These are phyloP conservation scores for Chrysosphaeria jannelii DNA, from an alignment of 2,329 filamentous ascomycete species.

Conservation along the genomic window DNA sequence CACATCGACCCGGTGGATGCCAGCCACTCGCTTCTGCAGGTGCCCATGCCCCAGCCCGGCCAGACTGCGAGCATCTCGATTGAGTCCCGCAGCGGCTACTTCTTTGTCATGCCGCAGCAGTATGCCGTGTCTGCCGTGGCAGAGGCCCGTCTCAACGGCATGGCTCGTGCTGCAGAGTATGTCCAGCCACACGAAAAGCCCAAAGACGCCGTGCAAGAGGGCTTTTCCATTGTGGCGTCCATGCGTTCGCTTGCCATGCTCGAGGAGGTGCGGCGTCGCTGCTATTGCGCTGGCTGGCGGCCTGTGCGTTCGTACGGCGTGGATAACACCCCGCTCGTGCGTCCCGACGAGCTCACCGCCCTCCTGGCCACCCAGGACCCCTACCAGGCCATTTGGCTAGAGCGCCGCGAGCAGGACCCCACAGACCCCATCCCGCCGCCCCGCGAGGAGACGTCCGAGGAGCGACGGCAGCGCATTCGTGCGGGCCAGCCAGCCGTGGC, in stretches of 20 bases:
- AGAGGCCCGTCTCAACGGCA: constrained; percentile 33
- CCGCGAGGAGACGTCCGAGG: no score
- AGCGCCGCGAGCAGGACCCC: constrained; percentile 36
- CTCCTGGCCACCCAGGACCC: no score
- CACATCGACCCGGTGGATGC: constrained; percentile 29
- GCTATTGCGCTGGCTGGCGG: no score
- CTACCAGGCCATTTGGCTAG: constrained; percentile 38
- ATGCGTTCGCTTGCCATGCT: constrained; percentile 30
- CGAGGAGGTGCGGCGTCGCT: constrained; percentile 29
- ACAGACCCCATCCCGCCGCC: no score
- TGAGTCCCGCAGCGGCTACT: constrained; percentile 50
- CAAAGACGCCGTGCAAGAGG: constrained; percentile 24
- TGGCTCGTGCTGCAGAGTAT: not conserved
- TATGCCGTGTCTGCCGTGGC: constrained; percentile 21
- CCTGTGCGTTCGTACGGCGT: no score
- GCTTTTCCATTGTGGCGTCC: constrained; percentile 23
- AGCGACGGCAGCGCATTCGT: no score
- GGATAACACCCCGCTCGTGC: no score
- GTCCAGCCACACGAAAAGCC: constrained; percentile 4
- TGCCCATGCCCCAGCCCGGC: constrained; percentile 32
- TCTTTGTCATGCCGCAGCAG: constrained; percentile 36
- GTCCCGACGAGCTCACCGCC: no score
- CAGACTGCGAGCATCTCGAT: constrained; percentile 31
- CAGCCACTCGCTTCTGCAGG: constrained; percentile 31
- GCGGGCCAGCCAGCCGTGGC: no score